Evolutionary conservation across 257 asterid species (phyloP), one percentile per base, ranked within the genome.

Genomic region (Plantago major): DNA sequence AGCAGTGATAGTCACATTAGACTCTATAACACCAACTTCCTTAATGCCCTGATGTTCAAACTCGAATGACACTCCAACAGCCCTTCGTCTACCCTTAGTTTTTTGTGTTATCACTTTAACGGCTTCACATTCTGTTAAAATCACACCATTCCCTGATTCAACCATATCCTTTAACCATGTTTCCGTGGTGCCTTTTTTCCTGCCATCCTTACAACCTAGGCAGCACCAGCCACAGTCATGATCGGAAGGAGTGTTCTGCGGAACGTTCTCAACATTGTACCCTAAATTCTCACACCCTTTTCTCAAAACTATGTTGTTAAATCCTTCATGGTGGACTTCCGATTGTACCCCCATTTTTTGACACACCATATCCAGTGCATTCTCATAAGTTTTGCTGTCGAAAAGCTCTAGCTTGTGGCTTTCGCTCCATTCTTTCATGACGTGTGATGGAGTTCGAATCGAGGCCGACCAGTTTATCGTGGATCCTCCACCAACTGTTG

Each of bases 401-500:
- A 88, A 88, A 7, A 88, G 22, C 13, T 82, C 76, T 4, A 88
- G 68, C 5, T 63, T 62, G 37, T 78, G 33, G 0, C 38, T 40
- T 46, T 79, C 79, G 9, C 85, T 78, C 95, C 96, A 91, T n/a
- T 91, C 96, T 46, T 68, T 79, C 1, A 64, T 60, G 0, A 91
- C 95, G 40, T 91, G 92, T 0, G 63, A 67, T 2, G 95, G 98
- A 0, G 98, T 91, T 37, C 71, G 62, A 46, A 91, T 74, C 0
- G 98, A 85, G 30, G 96, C 95, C 0, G 95, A 81, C 98, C 98
- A 91, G 48, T 91, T 91, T 13, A 91, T 51, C 3, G 94, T 69
- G 0, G 98, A 88, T 49, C 98, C 98, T 0, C 98, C 98, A 0
- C 96, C 98, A 2, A 91, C 90, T 0, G 96, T 91, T 0, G 98